phyloP scores from a whole-genome alignment of 2,329 filamentous ascomycete genomes.

The Fusarium newnesense region DNA sequence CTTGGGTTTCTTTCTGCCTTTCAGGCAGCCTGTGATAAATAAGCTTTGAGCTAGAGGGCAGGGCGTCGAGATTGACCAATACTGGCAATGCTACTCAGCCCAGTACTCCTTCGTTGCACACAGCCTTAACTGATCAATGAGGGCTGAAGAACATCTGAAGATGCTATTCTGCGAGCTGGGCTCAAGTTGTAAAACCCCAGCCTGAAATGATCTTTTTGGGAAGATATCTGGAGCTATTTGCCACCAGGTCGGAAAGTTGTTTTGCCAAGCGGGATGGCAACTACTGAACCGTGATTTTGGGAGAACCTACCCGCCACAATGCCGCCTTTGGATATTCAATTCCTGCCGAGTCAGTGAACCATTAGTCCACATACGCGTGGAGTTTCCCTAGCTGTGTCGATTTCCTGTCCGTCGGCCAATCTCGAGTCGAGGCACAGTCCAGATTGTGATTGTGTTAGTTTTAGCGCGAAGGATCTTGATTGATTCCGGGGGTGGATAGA shows the following conservation, averaged over 20 bases:
- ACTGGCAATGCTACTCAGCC: neutral
- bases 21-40: neutral
- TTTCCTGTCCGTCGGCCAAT: neutral
- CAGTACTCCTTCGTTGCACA: neutral
- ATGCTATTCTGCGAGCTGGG: neutral
- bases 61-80: neutral
- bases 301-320: neutral
- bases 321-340: neutral
- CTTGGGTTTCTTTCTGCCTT: neutral
- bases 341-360: neutral
- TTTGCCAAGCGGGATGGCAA: neutral
- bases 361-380: neutral
- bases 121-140: neutral
- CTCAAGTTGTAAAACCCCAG: neutral
- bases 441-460: neutral
- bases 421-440: neutral
- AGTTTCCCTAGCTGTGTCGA: neutral
- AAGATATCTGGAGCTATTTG: neutral
- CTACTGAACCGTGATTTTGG: neutral
- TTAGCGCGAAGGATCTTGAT: slow-evolving; percentile 8
- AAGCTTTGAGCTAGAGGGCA: slow-evolving; percentile 11
- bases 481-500: slow-evolving; percentile 4
- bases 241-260: neutral
- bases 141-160: neutral
- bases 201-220: neutral